Evolutionary conservation across 2,329 filamentous ascomycete species (phyloP).

Genomic region (Cladophialophora psammophila): DNA sequence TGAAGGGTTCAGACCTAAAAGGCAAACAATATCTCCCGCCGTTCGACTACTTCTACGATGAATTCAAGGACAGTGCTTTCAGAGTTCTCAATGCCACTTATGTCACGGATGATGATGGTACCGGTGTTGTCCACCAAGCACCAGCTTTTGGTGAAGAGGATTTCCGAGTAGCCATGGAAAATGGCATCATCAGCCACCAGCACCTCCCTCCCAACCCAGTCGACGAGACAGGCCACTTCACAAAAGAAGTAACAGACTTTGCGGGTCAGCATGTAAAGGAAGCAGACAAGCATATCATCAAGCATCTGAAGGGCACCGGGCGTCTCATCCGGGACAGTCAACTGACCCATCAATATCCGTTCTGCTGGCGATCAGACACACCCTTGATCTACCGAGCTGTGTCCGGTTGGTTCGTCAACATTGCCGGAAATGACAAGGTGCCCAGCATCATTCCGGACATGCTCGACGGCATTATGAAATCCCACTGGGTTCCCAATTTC

Average conservation of each 20-base stretch:
- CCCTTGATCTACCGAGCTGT: slow-evolving; percentile 89
- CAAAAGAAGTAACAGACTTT: slow-evolving; percentile 75
- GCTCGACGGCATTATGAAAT: slow-evolving; percentile 80
- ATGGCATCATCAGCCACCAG: slow-evolving; percentile 75
- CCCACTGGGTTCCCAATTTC: slow-evolving; percentile 83
- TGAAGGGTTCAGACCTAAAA: slow-evolving; percentile 79
- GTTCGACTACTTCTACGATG: slow-evolving; percentile 83
- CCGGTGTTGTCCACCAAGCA: slow-evolving; percentile 86
- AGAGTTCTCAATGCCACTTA: slow-evolving; percentile 79
- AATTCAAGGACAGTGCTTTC: slow-evolving; percentile 82
- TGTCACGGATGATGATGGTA: slow-evolving; percentile 83
- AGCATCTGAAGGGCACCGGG: slow-evolving; percentile 76
- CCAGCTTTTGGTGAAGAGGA: slow-evolving; percentile 91
- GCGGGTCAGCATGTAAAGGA: slow-evolving; percentile 84
- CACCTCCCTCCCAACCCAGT: slow-evolving; percentile 82
- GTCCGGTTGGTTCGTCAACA: slow-evolving; percentile 88
- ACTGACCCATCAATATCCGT: slow-evolving; percentile 83
- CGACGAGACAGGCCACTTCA: slow-evolving; percentile 80
- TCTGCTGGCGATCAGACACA: slow-evolving; percentile 87
- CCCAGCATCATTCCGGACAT: slow-evolving; percentile 73
- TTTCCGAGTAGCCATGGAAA: slow-evolving; percentile 77
- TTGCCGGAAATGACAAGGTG: slow-evolving; percentile 61
- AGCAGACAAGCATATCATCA: slow-evolving; percentile 88
- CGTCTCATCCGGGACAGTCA: slow-evolving; percentile 79
- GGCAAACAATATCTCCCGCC: slow-evolving; percentile 84